These are phyloP conservation scores for Venturia carpophila DNA, from an alignment of 2,329 filamentous ascomycete species.

Conservation along the genomic window DNA sequence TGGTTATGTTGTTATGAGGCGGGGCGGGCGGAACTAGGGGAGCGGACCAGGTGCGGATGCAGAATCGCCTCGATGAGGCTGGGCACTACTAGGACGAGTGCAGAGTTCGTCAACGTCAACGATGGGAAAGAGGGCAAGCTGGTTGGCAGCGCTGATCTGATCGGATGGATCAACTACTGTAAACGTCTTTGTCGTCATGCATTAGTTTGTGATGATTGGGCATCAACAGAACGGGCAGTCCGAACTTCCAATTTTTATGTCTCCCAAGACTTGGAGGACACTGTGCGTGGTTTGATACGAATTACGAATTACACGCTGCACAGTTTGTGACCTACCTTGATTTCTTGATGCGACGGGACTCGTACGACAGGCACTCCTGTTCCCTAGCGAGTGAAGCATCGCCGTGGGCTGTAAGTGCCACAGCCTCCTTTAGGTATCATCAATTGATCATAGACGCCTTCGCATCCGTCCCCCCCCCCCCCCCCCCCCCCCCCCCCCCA, in stretches of 20 bases:
- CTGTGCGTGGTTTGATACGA: too few relatives aligned
- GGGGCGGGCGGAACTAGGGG: neutral
- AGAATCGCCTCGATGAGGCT: neutral
- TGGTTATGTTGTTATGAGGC: neutral
- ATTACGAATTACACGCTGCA: too few relatives aligned
- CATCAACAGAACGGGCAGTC: neutral
- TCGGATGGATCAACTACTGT: neutral
- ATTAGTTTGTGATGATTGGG: conserved; percentile 11
- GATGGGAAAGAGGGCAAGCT: neutral
- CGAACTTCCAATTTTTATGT: too few relatives aligned
- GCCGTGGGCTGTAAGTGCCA: too few relatives aligned
- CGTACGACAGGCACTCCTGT: neutral
- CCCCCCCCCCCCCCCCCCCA: too few relatives aligned
- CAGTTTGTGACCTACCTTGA: too few relatives aligned
- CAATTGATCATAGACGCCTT: too few relatives aligned
- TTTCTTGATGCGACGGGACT: neutral
- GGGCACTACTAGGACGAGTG: neutral
- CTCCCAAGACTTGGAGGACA: too few relatives aligned
- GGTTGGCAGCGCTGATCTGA: neutral
- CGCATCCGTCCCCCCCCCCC: too few relatives aligned
- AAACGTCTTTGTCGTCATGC: neutral
- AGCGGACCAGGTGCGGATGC: too few relatives aligned
- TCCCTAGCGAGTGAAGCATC: neutral
- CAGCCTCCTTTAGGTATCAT: too few relatives aligned
- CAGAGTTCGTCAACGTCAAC: neutral